Conservation (phyloP, 129 eudicot genomes). For the Escallonia herrerae region DNA sequence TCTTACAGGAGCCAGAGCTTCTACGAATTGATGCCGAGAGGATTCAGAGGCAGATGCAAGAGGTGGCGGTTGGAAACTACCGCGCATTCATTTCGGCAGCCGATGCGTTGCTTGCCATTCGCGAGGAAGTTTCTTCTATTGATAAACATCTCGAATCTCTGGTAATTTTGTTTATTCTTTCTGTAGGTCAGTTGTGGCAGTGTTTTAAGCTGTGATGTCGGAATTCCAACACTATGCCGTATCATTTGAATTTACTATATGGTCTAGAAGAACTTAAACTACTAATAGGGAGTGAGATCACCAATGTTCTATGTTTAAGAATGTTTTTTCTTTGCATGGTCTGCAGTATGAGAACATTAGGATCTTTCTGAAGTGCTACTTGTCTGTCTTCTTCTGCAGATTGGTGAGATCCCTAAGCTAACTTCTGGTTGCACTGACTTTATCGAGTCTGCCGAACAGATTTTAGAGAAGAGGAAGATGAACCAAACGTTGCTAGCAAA, state of each 20-base stretch:
- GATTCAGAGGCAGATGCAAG: constrained; percentile 94
- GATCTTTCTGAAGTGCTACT: background rate
- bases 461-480: constrained; percentile 91
- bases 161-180: constrained; percentile 29
- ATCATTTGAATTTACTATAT: no score
- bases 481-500: constrained; percentile 82
- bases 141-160: constrained; percentile 79
- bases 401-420: constrained; percentile 87
- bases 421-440: constrained; percentile 96
- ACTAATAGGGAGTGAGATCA: no score
- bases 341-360: no score
- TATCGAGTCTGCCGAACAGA: constrained; percentile 84
- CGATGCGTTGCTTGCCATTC: constrained; percentile 74
- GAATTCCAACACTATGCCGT: background rate
- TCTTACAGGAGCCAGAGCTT: constrained; percentile 75
- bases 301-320: no score
- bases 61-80: constrained; percentile 91
- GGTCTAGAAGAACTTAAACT: no score
- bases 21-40: constrained; percentile 97
- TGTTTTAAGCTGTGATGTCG: background rate
- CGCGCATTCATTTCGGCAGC: constrained; percentile 92
- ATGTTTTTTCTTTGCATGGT: no score
- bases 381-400: constrained; percentile 41
- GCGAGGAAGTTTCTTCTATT: constrained; percentile 72
- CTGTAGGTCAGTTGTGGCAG: background rate